These are phyloP conservation scores for Sporobolomyces pararoseus DNA, from an alignment of 768 basidiomycete genomes.

Conservation along the genomic window DNA sequence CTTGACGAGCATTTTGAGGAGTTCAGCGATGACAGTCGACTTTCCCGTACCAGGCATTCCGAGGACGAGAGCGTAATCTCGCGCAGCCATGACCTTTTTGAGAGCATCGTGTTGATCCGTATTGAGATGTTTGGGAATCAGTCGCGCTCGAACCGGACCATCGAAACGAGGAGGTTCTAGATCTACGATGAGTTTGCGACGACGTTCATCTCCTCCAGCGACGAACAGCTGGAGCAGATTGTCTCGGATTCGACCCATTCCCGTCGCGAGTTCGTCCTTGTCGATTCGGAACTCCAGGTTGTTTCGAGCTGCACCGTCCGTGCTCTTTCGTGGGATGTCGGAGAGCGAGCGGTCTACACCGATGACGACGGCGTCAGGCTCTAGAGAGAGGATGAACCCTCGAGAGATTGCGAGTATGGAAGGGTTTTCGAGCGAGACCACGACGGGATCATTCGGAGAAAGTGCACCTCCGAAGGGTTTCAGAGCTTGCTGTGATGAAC, in stretches of 20 bases:
- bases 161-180: constrained; percentile 66
- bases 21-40: constrained; percentile 85
- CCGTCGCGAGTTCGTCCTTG: constrained; percentile 82
- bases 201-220: constrained; percentile 62
- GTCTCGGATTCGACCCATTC: constrained; percentile 81
- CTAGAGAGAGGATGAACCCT: constrained; percentile 75
- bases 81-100: constrained; percentile 66
- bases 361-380: constrained; percentile 61
- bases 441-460: constrained; percentile 72
- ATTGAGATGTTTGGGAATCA: constrained; percentile 59
- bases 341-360: constrained; percentile 68
- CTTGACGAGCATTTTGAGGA: constrained; percentile 72
- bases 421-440: constrained; percentile 74
- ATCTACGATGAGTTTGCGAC: constrained; percentile 76
- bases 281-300: constrained; percentile 72
- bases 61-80: constrained; percentile 85
- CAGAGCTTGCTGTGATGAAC: constrained; percentile 6
- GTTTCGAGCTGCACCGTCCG: constrained; percentile 39
- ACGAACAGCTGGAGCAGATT: constrained; percentile 89
- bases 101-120: constrained; percentile 68
- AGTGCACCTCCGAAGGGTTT: constrained; percentile 68
- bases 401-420: constrained; percentile 75
- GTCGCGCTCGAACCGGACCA: constrained; percentile 34
- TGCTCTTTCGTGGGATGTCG: constrained; percentile 35
- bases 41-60: constrained; percentile 99